Conservation (phyloP, 768 basidiomycete species). For the Suillus plorans region DNA sequence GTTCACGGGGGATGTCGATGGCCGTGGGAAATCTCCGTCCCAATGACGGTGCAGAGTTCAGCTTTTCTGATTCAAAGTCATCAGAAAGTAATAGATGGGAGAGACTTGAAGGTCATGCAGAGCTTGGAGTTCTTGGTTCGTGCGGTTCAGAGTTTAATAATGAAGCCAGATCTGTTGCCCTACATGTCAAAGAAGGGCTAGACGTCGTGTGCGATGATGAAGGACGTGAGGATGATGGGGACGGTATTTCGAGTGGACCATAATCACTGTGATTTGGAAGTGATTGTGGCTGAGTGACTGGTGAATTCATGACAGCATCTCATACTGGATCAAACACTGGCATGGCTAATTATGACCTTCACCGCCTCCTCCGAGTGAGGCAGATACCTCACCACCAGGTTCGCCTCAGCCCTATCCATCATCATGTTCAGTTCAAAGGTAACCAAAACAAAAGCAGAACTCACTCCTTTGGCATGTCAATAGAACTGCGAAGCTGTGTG, state of each 20-base stretch:
- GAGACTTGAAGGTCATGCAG: slow-evolving; percentile 43
- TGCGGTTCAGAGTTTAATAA: slow-evolving; percentile 67
- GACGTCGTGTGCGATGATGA: slow-evolving; percentile 32
- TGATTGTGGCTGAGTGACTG: slow-evolving; percentile 48
- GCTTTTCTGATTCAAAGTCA: slow-evolving; percentile 28
- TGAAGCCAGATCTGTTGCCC: slow-evolving; percentile 76
- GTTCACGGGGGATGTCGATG: slow-evolving; percentile 33
- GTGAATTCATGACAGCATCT: slow-evolving; percentile 82
- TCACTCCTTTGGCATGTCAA: no score
- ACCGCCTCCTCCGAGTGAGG: no score
- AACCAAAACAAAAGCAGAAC: no score
- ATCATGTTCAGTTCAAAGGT: no score
- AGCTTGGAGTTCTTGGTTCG: slow-evolving; percentile 34
- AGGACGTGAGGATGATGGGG: slow-evolving; percentile 36
- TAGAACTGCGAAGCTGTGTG: no score
- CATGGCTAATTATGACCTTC: slow-evolving; percentile 15
- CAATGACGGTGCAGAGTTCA: slow-evolving; percentile 25
- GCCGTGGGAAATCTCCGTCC: slow-evolving; percentile 32
- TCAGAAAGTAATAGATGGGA: slow-evolving; percentile 38
- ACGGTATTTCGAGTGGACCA: slow-evolving; percentile 34
- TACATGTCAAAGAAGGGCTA: slow-evolving; percentile 51
- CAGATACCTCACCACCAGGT: no score
- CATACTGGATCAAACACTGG: slow-evolving; percentile 80
- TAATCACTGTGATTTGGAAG: slow-evolving; percentile 24
- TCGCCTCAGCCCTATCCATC: no score